phyloP scores from a whole-genome alignment of 148 eudicot species.

The Rhododendron simsii region DNA sequence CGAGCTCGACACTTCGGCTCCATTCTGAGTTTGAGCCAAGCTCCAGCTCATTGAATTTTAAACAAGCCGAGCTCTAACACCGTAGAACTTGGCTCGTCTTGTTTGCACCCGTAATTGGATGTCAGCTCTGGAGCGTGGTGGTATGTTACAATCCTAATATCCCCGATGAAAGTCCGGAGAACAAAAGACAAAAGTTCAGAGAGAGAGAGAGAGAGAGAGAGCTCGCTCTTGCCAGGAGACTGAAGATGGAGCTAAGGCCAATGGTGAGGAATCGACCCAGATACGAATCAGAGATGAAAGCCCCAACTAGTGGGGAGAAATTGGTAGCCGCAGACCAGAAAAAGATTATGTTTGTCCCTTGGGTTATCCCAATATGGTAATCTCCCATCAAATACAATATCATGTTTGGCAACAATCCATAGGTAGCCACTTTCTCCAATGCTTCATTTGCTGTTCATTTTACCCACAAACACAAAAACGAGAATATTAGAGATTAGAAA shows the following conservation, averaged over 20 bases:
- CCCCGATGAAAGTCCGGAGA: not conserved
- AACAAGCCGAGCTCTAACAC: not conserved
- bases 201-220: not conserved
- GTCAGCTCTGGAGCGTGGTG: not conserved
- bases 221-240: constrained; percentile 49
- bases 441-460: constrained; percentile 63
- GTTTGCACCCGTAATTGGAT: not conserved
- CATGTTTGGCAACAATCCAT: constrained; percentile 81
- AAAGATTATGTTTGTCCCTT: constrained; percentile 52
- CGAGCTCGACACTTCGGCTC: not conserved
- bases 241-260: constrained; percentile 55
- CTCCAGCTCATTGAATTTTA: not conserved
- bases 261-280: constrained; percentile 78
- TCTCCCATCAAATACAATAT: constrained; percentile 61
- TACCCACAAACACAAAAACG: no score
- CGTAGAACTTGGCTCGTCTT: not conserved
- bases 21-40: not conserved
- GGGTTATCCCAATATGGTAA: constrained; percentile 51
- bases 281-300: constrained; percentile 72
- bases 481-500: not conserved
- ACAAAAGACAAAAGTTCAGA: not conserved
- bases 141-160: no score
- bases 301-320: constrained; percentile 69
- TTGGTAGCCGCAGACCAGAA: constrained; percentile 68
- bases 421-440: constrained; percentile 82